Base-by-base conservation (phyloP, 192 early-diverging fungal genomes). In the Dispira simplex region DNA sequence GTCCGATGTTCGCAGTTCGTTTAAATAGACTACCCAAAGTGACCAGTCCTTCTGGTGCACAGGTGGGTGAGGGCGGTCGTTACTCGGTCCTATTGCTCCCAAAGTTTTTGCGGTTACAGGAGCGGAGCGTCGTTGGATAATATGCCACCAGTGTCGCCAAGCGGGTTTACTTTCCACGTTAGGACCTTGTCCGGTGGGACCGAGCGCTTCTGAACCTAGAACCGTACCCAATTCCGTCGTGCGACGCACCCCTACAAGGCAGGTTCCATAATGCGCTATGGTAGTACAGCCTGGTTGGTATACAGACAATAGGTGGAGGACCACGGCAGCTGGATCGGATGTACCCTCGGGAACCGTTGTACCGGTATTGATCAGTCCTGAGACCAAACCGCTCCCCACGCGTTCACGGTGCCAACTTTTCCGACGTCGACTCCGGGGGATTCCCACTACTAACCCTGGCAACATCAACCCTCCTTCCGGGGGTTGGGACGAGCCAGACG, bases 271-370 rank as follows among this genome's bases (percentile, higher is more conserved):
- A 21, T 44, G 26, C 18, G 32, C 13, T 16, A 44, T 44, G 16
- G 58, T 60, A 16, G 58, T 60, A 21, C 28, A 60, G 16, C 58
- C 58, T 18, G 58, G 58, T 27, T 60, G 58, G 58, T 5, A 27
- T 5, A 60, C 58, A 16, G 58, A 27, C 14, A 60, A 14, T 16
- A 60, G 43, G 20, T 60, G 58, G 11, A 60, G n/a, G n/a, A 47
- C 11, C 46, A 12, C 18, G 46, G 46, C 11, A 18, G 18, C 18
- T 11, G 46, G 46, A 47, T 47, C 12, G 46, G 46, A 47, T 47
- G 11, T 11, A 13, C 12, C 46, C 46, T 18, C 12, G 46, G 11
- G 12, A 11, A 47, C 46, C 18, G 46, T 47, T 47, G 46, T 18
- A 11, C 46, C 46, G 46, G 12, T n/a, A n/a, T n/a, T n/a, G n/a